Percentiles rank a stretch among this genome's conserved stretches.
phyloP scores from a whole-genome alignment of 306 rosid species.

The Lagenaria siceraria region DNA sequence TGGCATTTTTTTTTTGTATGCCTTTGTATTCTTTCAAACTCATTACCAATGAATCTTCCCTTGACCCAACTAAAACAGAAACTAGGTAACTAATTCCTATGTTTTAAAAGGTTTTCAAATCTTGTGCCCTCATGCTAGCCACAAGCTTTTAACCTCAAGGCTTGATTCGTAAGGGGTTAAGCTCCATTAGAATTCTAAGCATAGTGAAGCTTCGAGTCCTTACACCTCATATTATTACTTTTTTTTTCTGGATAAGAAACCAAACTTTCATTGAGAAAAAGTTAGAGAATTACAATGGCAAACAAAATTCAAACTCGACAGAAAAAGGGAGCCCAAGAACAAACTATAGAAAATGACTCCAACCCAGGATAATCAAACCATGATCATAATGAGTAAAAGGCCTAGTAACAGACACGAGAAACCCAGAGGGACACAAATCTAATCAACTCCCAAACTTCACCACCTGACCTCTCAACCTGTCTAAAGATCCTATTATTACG shows the following conservation, averaged over 20 bases:
- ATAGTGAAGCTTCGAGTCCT: background rate
- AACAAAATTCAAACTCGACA: background rate
- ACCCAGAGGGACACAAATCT: too few relatives aligned
- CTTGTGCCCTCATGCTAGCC: background rate
- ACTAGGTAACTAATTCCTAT: background rate
- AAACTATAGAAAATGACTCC: background rate
- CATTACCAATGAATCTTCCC: background rate
- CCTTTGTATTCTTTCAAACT: background rate
- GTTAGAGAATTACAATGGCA: background rate
- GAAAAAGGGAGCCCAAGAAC: background rate
- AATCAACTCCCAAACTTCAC: too few relatives aligned
- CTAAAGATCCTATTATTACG: too few relatives aligned
- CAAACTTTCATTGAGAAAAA: too few relatives aligned
- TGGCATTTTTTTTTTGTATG: too few relatives aligned
- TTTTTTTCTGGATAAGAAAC: background rate
- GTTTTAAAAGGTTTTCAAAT: background rate
- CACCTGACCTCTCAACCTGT: too few relatives aligned
- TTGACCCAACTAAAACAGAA: background rate
- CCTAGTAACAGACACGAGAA: too few relatives aligned
- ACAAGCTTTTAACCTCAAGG: background rate
- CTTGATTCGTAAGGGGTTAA: background rate
- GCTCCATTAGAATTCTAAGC: background rate
- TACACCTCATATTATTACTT: background rate
- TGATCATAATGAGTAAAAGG: too few relatives aligned
- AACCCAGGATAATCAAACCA: background rate